phyloP scores from a whole-genome alignment of 1,284 basidiomycete genomes.

The Ceratobasidium sp. region DNA sequence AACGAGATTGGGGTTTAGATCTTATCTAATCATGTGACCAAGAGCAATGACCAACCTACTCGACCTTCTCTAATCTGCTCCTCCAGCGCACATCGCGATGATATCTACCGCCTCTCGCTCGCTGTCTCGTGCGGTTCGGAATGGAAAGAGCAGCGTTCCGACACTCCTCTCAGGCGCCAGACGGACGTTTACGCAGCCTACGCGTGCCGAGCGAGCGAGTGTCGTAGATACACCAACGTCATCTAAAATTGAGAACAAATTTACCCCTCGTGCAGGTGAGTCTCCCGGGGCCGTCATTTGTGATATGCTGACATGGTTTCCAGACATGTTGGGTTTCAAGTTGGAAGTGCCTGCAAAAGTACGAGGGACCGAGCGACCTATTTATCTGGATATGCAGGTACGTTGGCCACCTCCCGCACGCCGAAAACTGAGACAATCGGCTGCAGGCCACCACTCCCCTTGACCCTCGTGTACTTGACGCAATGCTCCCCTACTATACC shows the following conservation, averaged over 20 bases:
- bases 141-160: constrained; percentile 9
- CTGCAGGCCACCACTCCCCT: constrained; percentile 93
- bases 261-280: constrained; percentile 76
- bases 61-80: constrained; percentile 20
- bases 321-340: constrained; percentile 93
- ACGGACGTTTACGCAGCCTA: constrained; percentile 75
- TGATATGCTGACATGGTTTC: neutral
- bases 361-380: constrained; percentile 79
- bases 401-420: constrained; percentile 48
- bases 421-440: neutral
- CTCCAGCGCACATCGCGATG: constrained; percentile 37
- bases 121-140: constrained; percentile 18
- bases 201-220: constrained; percentile 79
- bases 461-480: constrained; percentile 96
- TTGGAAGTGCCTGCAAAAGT: constrained; percentile 70
- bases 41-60: constrained; percentile 28
- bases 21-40: constrained; percentile 41
- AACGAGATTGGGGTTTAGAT: constrained; percentile 31
- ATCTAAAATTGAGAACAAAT: constrained; percentile 67
- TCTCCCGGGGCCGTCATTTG: constrained; percentile 10
- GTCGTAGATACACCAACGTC: constrained; percentile 69
- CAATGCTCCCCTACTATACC: constrained; percentile 96
- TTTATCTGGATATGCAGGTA: constrained; percentile 96
- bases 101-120: constrained; percentile 40
- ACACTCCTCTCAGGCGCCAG: constrained; percentile 48